Evolutionary conservation across 257 asterid species (phyloP), one percentile per base, ranked within the genome.

Genomic region (Solanum virginianum): DNA sequence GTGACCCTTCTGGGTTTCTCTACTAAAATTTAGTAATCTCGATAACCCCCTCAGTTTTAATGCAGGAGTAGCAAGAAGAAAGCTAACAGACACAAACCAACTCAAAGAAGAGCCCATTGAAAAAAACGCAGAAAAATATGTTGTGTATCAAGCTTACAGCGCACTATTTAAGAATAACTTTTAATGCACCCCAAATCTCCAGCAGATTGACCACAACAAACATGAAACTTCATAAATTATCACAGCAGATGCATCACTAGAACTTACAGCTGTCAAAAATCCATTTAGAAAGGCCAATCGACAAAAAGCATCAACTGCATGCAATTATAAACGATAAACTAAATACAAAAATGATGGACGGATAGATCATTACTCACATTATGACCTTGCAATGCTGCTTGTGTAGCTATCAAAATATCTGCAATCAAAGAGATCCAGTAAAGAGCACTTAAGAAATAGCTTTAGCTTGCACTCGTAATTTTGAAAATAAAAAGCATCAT

Each of bases 381-480:
- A 85, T 95, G 95, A 90, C 90, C 94, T 86, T 90, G 97, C 90
- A 86, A 89, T 85, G 91, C 91, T 80, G 96, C 92, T 56, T 94
- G 96, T 29, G 94, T 80, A 84, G 95, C 97, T 77, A 91, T 89
- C 92, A 94, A 85, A 79, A 92, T 92, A 93, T 94, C 99, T 96
- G 98, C 82, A 87, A 88, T 62, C 72, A 79, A 79, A 79, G 26
- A 53, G 83, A 79, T 85, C 84, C 82, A 51, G 63, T 51, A 77
- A 77, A 77, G 63, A 79, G 29, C 49, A 16, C 18, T 79, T 54
- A 79, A 3, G 29, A 49, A 53, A 47, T 79, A 79, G 66, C 83
- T 53, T 29, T 79, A 79, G 66, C 83, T 53, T 29, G 49, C 15
- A 29, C 15, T 10, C 29, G 65, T 29, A 79, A 10, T 53, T 79